Evolutionary conservation across 495 filamentous ascomycete genomes (phyloP).

Genomic region (Daldinia childiae): DNA sequence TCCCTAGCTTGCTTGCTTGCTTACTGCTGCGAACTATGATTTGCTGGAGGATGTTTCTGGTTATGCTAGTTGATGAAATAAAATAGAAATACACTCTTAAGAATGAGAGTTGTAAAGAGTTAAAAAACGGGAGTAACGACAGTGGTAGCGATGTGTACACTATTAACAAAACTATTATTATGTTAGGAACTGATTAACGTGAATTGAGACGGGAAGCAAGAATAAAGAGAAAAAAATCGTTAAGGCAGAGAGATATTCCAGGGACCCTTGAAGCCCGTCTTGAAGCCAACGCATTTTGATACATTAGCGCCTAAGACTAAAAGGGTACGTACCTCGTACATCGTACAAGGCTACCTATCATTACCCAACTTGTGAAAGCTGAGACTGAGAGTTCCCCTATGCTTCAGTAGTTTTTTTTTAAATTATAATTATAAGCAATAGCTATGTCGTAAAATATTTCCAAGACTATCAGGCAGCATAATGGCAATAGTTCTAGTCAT

Average conservation of each 20-base stretch:
- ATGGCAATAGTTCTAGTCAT: background rate
- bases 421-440: background rate
- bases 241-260: constrained; percentile 21
- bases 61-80: constrained; percentile 13
- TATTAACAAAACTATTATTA: constrained; percentile 22
- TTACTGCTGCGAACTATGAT: constrained; percentile 26
- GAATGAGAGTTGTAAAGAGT: constrained; percentile 28
- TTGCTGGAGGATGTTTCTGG: constrained; percentile 14
- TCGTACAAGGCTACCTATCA: constrained; percentile 14
- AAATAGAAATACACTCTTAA: background rate
- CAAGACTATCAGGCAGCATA: background rate
- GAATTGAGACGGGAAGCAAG: constrained; percentile 21
- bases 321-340: constrained; percentile 32
- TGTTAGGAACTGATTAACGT: constrained; percentile 23
- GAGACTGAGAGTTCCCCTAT: constrained; percentile 14
- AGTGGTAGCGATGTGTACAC: constrained; percentile 1
- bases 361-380: constrained; percentile 13
- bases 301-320: constrained; percentile 40
- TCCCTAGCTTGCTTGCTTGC: constrained; percentile 14
- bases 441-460: background rate
- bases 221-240: constrained; percentile 27
- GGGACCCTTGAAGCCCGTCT: constrained; percentile 39
- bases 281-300: constrained; percentile 43
- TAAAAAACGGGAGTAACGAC: constrained; percentile 20
- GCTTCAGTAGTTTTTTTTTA: constrained; percentile 13